Evolutionary conservation across 352 stramenopile species (phyloP).

Genomic region (Phytophthora meadii): DNA sequence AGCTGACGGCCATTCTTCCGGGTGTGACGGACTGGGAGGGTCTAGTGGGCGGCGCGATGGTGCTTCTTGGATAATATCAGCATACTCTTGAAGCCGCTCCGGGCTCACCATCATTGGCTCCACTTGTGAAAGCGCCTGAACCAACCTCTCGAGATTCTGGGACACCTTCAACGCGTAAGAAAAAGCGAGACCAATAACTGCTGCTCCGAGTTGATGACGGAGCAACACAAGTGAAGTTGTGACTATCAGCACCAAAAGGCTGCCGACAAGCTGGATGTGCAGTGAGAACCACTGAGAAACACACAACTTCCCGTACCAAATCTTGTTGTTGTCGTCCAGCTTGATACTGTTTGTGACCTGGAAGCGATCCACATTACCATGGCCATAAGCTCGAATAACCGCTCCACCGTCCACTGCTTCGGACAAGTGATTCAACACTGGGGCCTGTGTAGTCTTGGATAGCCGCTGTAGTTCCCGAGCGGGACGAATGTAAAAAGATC

Average conservation of each 20-base stretch:
- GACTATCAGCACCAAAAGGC: constrained; percentile 88
- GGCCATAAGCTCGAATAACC: constrained; percentile 66
- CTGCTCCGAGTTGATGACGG: constrained; percentile 51
- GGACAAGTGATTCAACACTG: constrained; percentile 59
- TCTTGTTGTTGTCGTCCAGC: constrained; percentile 52
- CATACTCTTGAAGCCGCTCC: constrained; percentile 90
- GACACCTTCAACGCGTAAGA: constrained; percentile 92
- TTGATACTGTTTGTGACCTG: constrained; percentile 37
- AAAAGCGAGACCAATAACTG: constrained; percentile 85
- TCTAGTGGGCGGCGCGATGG: constrained; percentile 51
- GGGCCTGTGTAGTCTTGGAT: constrained; percentile 51
- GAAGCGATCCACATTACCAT: constrained; percentile 49
- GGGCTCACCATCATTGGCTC: constrained; percentile 89
- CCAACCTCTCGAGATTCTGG: constrained; percentile 76
- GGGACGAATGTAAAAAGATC: constrained; percentile 53
- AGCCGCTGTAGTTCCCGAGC: constrained; percentile 62
- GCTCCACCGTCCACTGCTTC: constrained; percentile 56
- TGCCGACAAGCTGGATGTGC: constrained; percentile 77
- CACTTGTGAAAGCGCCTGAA: constrained; percentile 66
- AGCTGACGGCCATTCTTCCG: constrained; percentile 68
- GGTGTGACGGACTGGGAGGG: constrained; percentile 40
- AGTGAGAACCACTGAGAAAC: constrained; percentile 60
- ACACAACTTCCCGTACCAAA: constrained; percentile 45
- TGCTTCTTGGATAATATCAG: constrained; percentile 57
- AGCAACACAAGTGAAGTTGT: constrained; percentile 58